Evolutionary conservation across 2,329 filamentous ascomycete genomes (phyloP), one percentile per base, ranked within the genome.

Genomic region (Diaporthe humulicola): DNA sequence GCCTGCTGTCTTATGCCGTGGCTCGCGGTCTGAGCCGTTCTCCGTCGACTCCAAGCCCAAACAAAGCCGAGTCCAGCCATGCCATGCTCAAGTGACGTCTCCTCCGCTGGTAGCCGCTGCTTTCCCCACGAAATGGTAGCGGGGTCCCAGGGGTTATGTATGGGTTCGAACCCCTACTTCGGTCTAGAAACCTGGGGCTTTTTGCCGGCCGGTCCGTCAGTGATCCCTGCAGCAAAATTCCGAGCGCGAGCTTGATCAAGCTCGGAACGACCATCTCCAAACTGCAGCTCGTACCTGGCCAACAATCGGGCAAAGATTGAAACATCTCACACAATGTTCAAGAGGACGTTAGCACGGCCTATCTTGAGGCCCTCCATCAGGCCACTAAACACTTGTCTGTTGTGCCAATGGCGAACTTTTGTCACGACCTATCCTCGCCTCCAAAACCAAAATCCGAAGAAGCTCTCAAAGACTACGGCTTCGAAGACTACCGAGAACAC

Each of bases 321-420:
- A 30, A 40, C 58, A n/a, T 28, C 28, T 8, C 38, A 38, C 38
- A 56, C 66, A 50, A 76, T 76, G 75, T 66, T 75, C 28, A 54
- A 67, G 33, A 60, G 40, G n/a, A 54, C 66, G n/a, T 33, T 71
- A 38, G 30, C 54, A 40, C 50, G 64, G 45, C 57, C 70, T 28
- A 36, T 70, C 1, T 33, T 57, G 15, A 58, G 71, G 64, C 58
- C 70, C 6, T 70, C 36, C 12, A 45, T 40, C 61, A 50, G 30
- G 25, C n/a, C 74, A 28, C 9, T 64, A 52, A 38, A 87, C 14
- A 78, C 85, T 70, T 90, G 89, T 79, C 80, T 87, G 19, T 75
- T 86, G 69, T 91, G 89, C 82, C 87, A 89, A 84, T 87, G 87
- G 82, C 87, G 87, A 71, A 81, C 84, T 38, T 87, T 91, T 77